Evolutionary conservation across 176 grass and related monocot species (phyloP).

Genomic region (Zea luxurians): DNA sequence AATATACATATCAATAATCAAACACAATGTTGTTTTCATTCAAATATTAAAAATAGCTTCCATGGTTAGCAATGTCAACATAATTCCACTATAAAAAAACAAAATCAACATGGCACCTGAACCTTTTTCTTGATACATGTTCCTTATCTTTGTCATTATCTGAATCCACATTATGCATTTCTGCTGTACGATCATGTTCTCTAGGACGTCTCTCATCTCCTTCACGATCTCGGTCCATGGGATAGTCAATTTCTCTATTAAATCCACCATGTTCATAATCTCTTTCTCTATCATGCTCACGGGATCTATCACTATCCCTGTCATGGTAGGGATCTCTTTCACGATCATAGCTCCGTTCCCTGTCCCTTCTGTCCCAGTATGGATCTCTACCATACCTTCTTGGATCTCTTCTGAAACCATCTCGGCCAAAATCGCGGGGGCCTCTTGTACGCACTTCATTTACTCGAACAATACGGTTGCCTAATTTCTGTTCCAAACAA

Average conservation of each 20-base stretch:
- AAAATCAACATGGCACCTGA: constrained; percentile 47
- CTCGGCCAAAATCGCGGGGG: constrained; percentile 56
- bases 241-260: constrained; percentile 56
- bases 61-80: constrained; percentile 12
- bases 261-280: constrained; percentile 60
- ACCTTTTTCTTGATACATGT: constrained; percentile 50
- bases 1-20: neutral
- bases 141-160: constrained; percentile 68
- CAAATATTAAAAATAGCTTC: constrained; percentile 8
- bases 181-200: constrained; percentile 50
- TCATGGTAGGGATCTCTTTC: constrained; percentile 63
- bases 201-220: constrained; percentile 53
- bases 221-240: constrained; percentile 62
- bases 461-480: constrained; percentile 69
- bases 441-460: constrained; percentile 87
- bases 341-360: constrained; percentile 65
- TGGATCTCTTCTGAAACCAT: constrained; percentile 65
- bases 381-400: constrained; percentile 51
- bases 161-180: constrained; percentile 51
- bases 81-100: constrained; percentile 20
- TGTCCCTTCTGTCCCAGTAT: constrained; percentile 70
- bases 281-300: constrained; percentile 68
- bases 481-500: constrained; percentile 59
- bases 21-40: neutral
- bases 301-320: constrained; percentile 64